Conservation (phyloP, 331 rosid genomes). For the Erythrophleum ivorense region DNA sequence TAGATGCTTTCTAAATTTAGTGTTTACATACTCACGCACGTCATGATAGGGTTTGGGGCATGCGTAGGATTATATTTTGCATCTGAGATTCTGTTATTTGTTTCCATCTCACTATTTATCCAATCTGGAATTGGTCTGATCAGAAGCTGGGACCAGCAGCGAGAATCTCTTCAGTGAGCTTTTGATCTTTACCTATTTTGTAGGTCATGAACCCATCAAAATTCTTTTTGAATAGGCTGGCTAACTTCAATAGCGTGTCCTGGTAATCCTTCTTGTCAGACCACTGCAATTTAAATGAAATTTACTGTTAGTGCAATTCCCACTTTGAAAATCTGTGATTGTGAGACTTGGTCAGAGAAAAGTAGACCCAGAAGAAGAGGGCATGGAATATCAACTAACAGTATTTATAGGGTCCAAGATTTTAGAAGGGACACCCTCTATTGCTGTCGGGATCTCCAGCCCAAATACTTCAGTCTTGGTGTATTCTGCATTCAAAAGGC, state of each 20-base stretch:
- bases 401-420: slow-evolving; percentile 72
- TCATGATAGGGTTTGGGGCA: not conserved
- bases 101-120: not conserved
- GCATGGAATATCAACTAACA: slow-evolving; percentile 49
- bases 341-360: not conserved
- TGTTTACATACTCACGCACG: not conserved
- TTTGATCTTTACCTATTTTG: slow-evolving; percentile 70
- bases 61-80: not conserved
- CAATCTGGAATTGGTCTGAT: slow-evolving; percentile 27
- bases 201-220: slow-evolving; percentile 65
- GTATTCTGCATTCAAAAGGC: slow-evolving; percentile 58
- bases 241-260: slow-evolving; percentile 66
- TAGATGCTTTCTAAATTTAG: not conserved
- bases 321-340: not conserved
- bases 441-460: slow-evolving; percentile 67
- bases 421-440: slow-evolving; percentile 77
- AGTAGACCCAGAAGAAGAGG: not conserved
- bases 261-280: slow-evolving; percentile 62
- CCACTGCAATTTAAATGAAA: slow-evolving; percentile 59
- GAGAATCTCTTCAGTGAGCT: slow-evolving; percentile 71
- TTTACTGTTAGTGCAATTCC: slow-evolving; percentile 6
- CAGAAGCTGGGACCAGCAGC: slow-evolving; percentile 73
- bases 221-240: slow-evolving; percentile 71
- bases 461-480: slow-evolving; percentile 71
- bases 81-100: not conserved